These are phyloP conservation scores for Skeletonema marinoi DNA, from an alignment of 108 stramenopile genomes.

Conservation along the genomic window DNA sequence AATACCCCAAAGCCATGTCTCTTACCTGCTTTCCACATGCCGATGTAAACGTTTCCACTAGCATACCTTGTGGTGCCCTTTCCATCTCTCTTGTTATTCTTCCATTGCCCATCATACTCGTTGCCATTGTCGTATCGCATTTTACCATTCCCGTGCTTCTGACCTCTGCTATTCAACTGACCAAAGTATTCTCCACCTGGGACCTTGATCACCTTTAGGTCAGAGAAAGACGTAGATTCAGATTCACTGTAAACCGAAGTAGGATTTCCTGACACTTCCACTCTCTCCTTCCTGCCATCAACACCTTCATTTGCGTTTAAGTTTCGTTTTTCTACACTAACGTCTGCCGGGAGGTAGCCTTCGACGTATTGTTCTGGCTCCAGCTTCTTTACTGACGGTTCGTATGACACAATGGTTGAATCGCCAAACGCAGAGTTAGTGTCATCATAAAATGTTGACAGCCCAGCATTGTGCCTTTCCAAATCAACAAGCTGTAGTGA, in stretches of 20 bases:
- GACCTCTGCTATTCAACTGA: constrained; percentile 16
- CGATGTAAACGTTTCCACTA: constrained; percentile 10
- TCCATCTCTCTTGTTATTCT: constrained; percentile 42
- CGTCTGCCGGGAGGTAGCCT: neutral
- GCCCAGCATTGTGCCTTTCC: neutral
- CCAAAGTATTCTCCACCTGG: constrained; percentile 41
- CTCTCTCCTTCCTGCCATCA: neutral
- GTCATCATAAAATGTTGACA: neutral
- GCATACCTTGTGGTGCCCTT: constrained; percentile 33
- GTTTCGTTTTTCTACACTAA: neutral
- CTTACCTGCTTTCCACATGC: constrained; percentile 8
- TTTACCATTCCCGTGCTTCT: constrained; percentile 27
- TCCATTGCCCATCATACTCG: constrained; percentile 42
- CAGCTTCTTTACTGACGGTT: constrained; percentile 4
- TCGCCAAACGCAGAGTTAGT: constrained; percentile 10
- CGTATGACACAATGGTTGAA: constrained; percentile 19
- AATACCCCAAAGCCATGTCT: constrained; percentile 35
- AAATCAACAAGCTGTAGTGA: neutral
- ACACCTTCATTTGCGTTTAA: neutral
- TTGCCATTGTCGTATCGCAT: constrained; percentile 30
- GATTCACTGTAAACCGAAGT: neutral
- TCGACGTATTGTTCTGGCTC: constrained; percentile 18
- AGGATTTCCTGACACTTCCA: neutral
- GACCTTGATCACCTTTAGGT: constrained; percentile 17
- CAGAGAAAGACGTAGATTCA: neutral